phyloP scores from a whole-genome alignment of 768 basidiomycete genomes.

The Termitomyces bulborhizus region DNA sequence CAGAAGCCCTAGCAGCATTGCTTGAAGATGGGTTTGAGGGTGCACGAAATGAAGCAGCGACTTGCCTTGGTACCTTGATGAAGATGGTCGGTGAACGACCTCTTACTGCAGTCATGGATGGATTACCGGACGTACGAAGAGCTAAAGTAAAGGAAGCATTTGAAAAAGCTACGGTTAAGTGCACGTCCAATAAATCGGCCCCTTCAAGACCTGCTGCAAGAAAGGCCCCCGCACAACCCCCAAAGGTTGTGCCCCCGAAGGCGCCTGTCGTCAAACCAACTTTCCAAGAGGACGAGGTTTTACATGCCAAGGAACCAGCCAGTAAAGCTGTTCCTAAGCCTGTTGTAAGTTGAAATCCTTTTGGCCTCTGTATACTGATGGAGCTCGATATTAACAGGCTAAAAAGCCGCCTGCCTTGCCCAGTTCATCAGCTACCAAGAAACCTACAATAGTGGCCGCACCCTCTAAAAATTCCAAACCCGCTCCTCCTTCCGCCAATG shows the following conservation, averaged over 20 bases:
- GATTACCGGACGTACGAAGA: constrained; percentile 81
- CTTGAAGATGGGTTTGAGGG: constrained; percentile 88
- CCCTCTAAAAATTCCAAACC: constrained; percentile 39
- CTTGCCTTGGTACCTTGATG: constrained; percentile 84
- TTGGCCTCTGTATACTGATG: not conserved
- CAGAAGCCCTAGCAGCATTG: constrained; percentile 66
- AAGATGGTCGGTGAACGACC: constrained; percentile 95
- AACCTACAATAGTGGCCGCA: constrained; percentile 31
- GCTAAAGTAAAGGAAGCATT: constrained; percentile 91
- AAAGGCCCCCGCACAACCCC: constrained; percentile 23
- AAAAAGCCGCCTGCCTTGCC: constrained; percentile 45
- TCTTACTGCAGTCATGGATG: constrained; percentile 81
- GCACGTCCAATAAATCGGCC: constrained; percentile 58
- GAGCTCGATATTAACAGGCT: constrained; percentile 22
- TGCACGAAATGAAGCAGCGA: constrained; percentile 86
- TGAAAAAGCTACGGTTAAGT: constrained; percentile 89
- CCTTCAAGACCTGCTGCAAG: constrained; percentile 46
- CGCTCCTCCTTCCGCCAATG: constrained; percentile 39
- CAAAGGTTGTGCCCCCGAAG: constrained; percentile 17
- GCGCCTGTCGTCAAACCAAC: constrained; percentile 2
- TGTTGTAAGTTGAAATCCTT: constrained; percentile 24
- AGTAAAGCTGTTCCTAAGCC: constrained; percentile 49
- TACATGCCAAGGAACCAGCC: constrained; percentile 32
- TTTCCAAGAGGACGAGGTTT: constrained; percentile 11
- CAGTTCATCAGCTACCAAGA: constrained; percentile 32